Conservation (phyloP, 768 basidiomycete species). For the Naematelia encephala region DNA sequence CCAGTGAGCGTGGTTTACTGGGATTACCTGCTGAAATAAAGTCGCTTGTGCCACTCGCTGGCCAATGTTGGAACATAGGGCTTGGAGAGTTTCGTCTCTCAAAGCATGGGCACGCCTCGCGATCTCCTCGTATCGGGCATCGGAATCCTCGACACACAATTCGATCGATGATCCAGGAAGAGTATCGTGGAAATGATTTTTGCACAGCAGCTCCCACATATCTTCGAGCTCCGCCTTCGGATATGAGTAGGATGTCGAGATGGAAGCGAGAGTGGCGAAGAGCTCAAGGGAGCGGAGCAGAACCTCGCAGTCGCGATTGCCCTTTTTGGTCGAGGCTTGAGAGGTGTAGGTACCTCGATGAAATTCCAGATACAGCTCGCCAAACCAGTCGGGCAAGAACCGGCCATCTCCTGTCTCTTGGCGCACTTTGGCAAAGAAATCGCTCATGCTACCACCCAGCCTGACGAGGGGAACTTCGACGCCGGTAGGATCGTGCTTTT, state of each 20-base stretch:
- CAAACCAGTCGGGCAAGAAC: conserved; percentile 80
- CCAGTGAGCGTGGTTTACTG: too few relatives aligned
- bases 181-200: conserved; percentile 56
- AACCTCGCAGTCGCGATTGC: conserved; percentile 88
- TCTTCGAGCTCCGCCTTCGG: conserved; percentile 73
- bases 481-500: conserved; percentile 53
- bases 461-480: conserved; percentile 73
- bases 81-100: background rate
- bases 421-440: conserved; percentile 76
- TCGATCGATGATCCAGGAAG: conserved; percentile 66
- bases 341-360: conserved; percentile 72
- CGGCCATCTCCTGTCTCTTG: conserved; percentile 62
- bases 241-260: conserved; percentile 59
- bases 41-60: too few relatives aligned
- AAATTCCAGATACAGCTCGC: conserved; percentile 85
- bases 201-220: conserved; percentile 79
- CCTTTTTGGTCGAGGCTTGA: conserved; percentile 92
- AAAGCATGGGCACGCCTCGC: conserved; percentile 4
- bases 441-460: conserved; percentile 74
- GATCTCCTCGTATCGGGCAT: conserved; percentile 67
- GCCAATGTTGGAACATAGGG: too few relatives aligned
- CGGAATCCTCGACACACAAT: conserved; percentile 88
- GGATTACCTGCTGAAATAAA: too few relatives aligned
- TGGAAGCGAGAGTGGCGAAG: conserved; percentile 74
- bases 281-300: conserved; percentile 80